Percentiles rank a stretch among this genome's conserved stretches.
Evolutionary conservation across 2,329 filamentous ascomycete species (phyloP).

Genomic region (Venturia oleaginea): DNA sequence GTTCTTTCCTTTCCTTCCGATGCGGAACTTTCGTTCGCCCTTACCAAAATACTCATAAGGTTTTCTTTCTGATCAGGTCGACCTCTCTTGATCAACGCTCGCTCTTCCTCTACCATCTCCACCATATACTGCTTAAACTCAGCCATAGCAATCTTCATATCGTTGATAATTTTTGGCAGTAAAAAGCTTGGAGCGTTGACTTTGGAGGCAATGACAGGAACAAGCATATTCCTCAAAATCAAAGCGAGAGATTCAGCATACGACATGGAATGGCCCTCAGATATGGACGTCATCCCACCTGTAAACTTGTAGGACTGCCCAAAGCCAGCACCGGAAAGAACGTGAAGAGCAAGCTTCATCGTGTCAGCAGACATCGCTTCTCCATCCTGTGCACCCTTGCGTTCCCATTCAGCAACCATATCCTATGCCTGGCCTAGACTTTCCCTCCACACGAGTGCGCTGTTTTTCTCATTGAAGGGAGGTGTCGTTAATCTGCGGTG

Average conservation of each 20-base stretch:
- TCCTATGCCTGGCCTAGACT: background rate
- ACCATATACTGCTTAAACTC: conserved; percentile 11
- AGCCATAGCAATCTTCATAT: conserved; percentile 4
- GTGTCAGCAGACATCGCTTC: background rate
- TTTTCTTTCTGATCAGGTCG: conserved; percentile 7
- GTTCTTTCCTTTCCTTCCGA: conserved; percentile 1
- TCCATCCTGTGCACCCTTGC: background rate
- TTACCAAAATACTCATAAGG: conserved; percentile 8
- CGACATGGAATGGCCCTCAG: conserved; percentile 1
- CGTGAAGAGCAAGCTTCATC: conserved; percentile 9
- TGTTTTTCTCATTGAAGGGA: conserved; percentile 10
- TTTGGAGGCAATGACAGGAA: conserved; percentile 3
- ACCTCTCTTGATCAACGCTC: background rate
- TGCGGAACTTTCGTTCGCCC: background rate
- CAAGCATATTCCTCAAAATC: conserved; percentile 8
- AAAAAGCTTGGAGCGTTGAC: conserved; percentile 5
- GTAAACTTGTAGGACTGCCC: conserved; percentile 1
- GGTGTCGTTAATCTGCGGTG: conserved; percentile 10
- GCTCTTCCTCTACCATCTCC: conserved; percentile 10
- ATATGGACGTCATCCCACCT: background rate
- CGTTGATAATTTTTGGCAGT: background rate
- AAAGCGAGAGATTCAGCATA: background rate
- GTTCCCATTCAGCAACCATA: background rate
- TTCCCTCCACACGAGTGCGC: conserved; percentile 8
- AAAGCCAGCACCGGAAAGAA: conserved; percentile 6